Conservation (phyloP, 2,329 filamentous ascomycete species). For the Fusarium piperis region DNA sequence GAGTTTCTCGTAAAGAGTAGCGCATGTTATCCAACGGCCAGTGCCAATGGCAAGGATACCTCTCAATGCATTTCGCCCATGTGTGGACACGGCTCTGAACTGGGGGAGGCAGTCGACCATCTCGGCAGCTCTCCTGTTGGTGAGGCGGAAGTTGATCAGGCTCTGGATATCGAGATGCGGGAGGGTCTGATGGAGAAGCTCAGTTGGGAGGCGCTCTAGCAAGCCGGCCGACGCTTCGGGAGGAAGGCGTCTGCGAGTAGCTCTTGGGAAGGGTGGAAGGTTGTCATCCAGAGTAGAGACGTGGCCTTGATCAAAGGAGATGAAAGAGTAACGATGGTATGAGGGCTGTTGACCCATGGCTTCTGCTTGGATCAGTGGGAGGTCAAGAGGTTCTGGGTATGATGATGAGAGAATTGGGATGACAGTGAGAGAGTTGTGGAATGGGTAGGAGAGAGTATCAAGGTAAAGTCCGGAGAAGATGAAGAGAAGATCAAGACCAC, state of each 20-base stretch:
- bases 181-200: background rate
- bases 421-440: background rate
- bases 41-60: background rate
- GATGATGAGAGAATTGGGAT: background rate
- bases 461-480: too few species aligned
- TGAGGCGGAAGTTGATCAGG: background rate
- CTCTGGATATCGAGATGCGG: background rate
- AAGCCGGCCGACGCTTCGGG: background rate
- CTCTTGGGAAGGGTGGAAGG: background rate
- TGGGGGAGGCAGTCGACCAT: background rate
- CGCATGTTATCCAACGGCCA: background rate
- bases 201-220: background rate
- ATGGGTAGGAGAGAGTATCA: too few species aligned
- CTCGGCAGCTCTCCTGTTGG: background rate
- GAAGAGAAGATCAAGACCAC: too few species aligned
- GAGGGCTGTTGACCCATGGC: background rate
- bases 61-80: background rate
- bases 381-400: background rate
- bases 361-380: background rate
- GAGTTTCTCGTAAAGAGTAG: background rate
- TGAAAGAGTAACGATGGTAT: background rate
- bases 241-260: background rate
- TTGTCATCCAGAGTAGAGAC: background rate
- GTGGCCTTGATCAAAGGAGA: background rate
- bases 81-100: background rate